Conservation (phyloP, 2,329 filamentous ascomycete species). For the Beauveria brongniartii region DNA sequence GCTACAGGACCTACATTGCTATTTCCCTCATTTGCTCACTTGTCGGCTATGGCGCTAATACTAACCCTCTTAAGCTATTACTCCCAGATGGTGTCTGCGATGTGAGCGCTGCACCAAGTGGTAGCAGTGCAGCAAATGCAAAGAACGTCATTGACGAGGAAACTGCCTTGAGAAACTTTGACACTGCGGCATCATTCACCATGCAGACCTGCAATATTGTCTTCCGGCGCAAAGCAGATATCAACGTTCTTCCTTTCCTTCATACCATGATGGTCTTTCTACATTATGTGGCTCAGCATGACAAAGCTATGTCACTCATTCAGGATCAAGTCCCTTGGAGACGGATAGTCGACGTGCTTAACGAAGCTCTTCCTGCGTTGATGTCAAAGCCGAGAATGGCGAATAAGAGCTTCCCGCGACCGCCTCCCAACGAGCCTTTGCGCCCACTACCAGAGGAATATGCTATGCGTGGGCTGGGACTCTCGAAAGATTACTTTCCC, state of each 20-base stretch:
- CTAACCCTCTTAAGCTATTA: conserved; percentile 34
- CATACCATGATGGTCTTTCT: conserved; percentile 57
- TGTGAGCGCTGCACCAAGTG: neutral
- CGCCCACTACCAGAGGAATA: conserved; percentile 63
- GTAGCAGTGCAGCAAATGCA: too few relatives aligned
- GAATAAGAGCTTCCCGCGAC: conserved; percentile 37
- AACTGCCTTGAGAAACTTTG: conserved; percentile 20
- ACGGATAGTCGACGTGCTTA: conserved; percentile 29
- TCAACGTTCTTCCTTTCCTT: conserved; percentile 53
- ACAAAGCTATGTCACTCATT: conserved; percentile 34
- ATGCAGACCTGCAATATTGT: conserved; percentile 37
- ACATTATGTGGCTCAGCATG: conserved; percentile 32
- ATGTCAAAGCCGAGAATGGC: conserved; percentile 29
- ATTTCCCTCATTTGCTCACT: conserved; percentile 26
- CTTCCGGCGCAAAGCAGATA: conserved; percentile 44
- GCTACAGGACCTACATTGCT: conserved; percentile 16
- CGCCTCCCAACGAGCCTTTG: conserved; percentile 33
- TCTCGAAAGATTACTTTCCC: conserved; percentile 51
- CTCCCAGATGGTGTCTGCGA: conserved; percentile 14
- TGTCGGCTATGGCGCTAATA: conserved; percentile 28
- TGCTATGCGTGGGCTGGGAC: conserved; percentile 54
- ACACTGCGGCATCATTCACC: conserved; percentile 32
- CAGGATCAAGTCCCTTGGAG: conserved; percentile 46
- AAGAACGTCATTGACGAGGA: conserved; percentile 1
- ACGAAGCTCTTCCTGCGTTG: conserved; percentile 23